Evolutionary conservation across 352 stramenopile genomes (phyloP), one percentile per base, ranked within the genome.

Genomic region (Bremia lactucae): DNA sequence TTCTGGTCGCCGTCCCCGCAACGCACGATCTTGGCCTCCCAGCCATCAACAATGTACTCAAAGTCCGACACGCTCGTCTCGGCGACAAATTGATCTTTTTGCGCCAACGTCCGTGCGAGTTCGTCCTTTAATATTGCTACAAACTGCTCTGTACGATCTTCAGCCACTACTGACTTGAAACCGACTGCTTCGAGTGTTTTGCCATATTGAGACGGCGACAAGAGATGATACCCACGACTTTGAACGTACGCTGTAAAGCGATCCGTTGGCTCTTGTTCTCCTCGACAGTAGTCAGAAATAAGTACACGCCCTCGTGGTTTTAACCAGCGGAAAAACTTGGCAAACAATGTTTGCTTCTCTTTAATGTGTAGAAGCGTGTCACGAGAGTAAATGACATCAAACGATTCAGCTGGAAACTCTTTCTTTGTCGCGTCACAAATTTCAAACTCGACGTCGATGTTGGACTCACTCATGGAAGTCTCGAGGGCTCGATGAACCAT

Each of bases 351-450:
- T 15, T 60, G 26, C 47, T 86, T 83, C 49, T 80, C 64, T 10
- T 64, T 54, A 47, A 86, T 86, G 47, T 86, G 73, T 22, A 86
- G 57, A 45, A 86, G 83, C 31, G 73, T 86, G 56, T 86, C 73
- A 5, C 73, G 70, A 51, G 73, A 86, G 59, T 86, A 86, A 4
- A 86, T 48, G 16, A 83, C 68, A 36, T 86, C 73, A 41, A 86
- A 86, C 6, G 73, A 86, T 8, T 61, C 56, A 22, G 62, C 55
- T 1, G 70, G 62, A 47, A 64, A 85, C 21, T 85, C 70, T 20
- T 64, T 67, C 11, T 36, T 62, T 2, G 73, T 86, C 5, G 71
- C 73, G 22, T 86, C 70, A 34, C 68, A 83, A 45, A 86, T 79
- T 64, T 83, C 70, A 42, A 86, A 82, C 40, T 81, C 71, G 13